These are phyloP conservation scores for Aspergillus brasiliensis DNA, from an alignment of 2,329 filamentous ascomycete genomes.

Conservation along the genomic window DNA sequence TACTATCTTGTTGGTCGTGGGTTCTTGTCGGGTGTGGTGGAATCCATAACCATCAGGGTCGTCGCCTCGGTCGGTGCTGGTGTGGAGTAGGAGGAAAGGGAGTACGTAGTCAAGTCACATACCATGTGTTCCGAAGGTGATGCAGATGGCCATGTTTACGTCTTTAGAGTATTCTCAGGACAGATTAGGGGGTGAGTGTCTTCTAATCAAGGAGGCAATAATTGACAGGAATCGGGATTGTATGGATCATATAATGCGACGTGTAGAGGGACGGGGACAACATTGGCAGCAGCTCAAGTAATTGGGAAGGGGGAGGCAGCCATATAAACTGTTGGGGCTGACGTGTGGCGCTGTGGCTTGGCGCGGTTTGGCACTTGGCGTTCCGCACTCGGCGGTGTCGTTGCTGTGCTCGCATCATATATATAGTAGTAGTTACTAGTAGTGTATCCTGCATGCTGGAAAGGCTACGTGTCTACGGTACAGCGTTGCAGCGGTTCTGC, in stretches of 20 bases:
- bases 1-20: neutral
- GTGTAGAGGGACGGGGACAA: constrained; percentile 7
- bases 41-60: neutral
- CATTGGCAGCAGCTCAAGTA: neutral
- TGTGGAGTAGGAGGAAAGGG: neutral
- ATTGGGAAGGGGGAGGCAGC: constrained; percentile 31
- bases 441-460: neutral
- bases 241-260: neutral
- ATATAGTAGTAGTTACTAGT: neutral
- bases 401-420: neutral
- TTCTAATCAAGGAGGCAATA: too few species aligned
- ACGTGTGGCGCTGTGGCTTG: constrained; percentile 40
- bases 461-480: neutral
- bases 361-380: constrained; percentile 25
- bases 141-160: constrained; percentile 44
- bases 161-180: neutral
- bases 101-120: constrained; percentile 16
- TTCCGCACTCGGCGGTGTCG: neutral
- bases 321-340: constrained; percentile 18
- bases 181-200: neutral
- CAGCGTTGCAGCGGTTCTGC: neutral
- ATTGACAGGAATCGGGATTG: neutral
- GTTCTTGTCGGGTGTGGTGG: neutral
- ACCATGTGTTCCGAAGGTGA: constrained; percentile 48
- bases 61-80: neutral